Conservation (phyloP, 441 rosid genomes). For the Sinapis alba region DNA sequence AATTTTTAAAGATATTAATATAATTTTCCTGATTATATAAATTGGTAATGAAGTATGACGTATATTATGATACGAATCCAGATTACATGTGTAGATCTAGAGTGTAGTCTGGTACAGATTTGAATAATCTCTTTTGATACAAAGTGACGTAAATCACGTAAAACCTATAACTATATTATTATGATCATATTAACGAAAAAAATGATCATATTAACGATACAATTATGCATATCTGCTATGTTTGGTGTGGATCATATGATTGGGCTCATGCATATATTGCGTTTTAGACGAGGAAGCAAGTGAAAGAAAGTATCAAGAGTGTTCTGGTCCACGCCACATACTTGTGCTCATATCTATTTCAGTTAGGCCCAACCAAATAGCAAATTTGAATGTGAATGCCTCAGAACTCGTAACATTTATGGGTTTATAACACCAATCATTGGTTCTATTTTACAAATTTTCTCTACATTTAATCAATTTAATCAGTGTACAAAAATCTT, state of each 20-base stretch:
- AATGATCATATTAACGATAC: not conserved
- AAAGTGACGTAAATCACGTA: not conserved
- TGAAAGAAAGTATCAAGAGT: not conserved
- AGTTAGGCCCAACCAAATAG: not conserved
- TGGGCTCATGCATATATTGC: not conserved
- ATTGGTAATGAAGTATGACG: not conserved
- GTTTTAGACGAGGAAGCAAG: not conserved
- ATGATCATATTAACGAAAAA: not conserved
- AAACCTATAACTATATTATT: not conserved
- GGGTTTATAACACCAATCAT: not conserved
- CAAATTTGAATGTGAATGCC: not conserved
- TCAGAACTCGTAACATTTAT: not conserved
- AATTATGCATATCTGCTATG: not conserved
- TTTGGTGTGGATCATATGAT: not conserved
- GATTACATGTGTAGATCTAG: not conserved
- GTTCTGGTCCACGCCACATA: not conserved
- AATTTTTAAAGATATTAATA: not conserved
- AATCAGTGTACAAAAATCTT: not conserved
- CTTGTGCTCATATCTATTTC: not conserved
- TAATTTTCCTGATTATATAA: not conserved
- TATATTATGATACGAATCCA: not conserved
- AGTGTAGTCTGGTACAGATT: not conserved
- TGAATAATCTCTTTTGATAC: not conserved
- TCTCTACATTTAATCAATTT: not conserved
- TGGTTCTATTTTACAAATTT: constrained; percentile 1